A percentile compares a stretch with the other conserved stretches of the same genome.
These are phyloP conservation scores for Dissoconium aciculare DNA, from an alignment of 2,329 filamentous ascomycete species.

Conservation along the genomic window DNA sequence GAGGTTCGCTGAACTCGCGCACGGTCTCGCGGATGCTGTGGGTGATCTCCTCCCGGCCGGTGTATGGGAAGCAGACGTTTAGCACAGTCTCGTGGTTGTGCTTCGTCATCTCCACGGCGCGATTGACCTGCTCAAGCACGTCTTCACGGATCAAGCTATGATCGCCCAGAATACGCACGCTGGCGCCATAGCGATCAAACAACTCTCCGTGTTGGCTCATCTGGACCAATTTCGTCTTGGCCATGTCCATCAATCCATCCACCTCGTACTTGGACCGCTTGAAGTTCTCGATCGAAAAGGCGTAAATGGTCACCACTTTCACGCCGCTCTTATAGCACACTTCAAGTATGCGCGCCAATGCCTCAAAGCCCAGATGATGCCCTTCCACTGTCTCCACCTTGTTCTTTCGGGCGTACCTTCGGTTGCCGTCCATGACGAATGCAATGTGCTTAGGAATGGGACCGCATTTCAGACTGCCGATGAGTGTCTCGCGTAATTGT, in stretches of 20 bases:
- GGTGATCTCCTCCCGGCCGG: conserved; percentile 88
- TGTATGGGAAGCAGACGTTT: conserved; percentile 97
- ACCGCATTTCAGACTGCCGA: conserved; percentile 77
- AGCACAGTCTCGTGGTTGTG: conserved; percentile 63
- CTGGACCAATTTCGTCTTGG: conserved; percentile 85
- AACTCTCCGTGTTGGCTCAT: conserved; percentile 85
- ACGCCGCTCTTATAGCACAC: conserved; percentile 97
- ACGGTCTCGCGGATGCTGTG: conserved; percentile 78
- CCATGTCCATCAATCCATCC: conserved; percentile 92
- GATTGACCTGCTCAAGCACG: conserved; percentile 76
- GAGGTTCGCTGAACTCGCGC: conserved; percentile 63
- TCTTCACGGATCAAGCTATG: conserved; percentile 71
- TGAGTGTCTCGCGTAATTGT: conserved; percentile 66
- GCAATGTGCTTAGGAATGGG: conserved; percentile 89
- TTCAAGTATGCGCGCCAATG: conserved; percentile 84
- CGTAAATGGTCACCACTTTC: conserved; percentile 92
- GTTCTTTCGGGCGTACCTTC: conserved; percentile 76
- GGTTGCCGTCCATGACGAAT: conserved; percentile 99
- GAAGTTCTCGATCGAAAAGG: conserved; percentile 98
- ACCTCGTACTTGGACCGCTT: conserved; percentile 94
- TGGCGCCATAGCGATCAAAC: conserved; percentile 80
- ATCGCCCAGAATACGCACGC: conserved; percentile 72
- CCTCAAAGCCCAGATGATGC: conserved; percentile 90
- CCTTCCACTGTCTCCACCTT: conserved; percentile 94
- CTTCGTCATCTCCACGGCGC: conserved; percentile 71